Base-by-base conservation (phyloP, 495 filamentous ascomycete genomes). In the Daldinia grandis region DNA sequence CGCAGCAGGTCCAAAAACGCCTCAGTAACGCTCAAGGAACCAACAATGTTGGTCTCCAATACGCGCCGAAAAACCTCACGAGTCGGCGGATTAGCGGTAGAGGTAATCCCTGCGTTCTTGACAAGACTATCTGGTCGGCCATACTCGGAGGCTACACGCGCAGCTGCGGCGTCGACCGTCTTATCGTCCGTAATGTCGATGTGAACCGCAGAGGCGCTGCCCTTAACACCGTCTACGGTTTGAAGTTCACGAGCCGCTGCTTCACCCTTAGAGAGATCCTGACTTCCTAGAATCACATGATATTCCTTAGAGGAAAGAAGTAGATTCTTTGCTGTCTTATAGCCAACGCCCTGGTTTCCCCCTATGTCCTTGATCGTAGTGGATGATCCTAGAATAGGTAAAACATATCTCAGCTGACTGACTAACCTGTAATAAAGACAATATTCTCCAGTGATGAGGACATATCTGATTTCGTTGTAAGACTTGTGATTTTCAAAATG, bases 331-430 rank as follows among this genome's bases (percentile, higher is more conserved):
- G 77, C 79, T 0, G 78, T 76, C 44, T 76, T 80, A 53, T 79
- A 81, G 17, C 84, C 81, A 49, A 86, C 78, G 12, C 84, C 83
- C 65, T 78, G 76, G 70, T 85, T 86, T 9, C 76, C 81, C 17
- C 84, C 82, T 73, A 12, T 24, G 30, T 31, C 6, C 30, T 31
- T 31, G 5, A 31, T 31, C 7, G 7, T 31, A 31, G 30, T 9
- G 30, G 30, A 31, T 31, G 3, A 31, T 31, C 30, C 30, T 31
- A 31, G 30, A 31, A 31, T 31, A n/a, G n/a, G n/a, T n/a, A 31
- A 31, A 31, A 31, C 6, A 31, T 31, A 31, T 31, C 30, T 31
- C 30, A 31, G 30, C 30, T 31, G 30, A 31, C 6, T 7, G 5
- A 31, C 30, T 31, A 31, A 31, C 30, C 30, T 31, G 30, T 31